A percentile compares a stretch with the other conserved stretches of the same genome.
Conservation (phyloP, 2,329 filamentous ascomycete species). For the Aaosphaeria arxii region DNA sequence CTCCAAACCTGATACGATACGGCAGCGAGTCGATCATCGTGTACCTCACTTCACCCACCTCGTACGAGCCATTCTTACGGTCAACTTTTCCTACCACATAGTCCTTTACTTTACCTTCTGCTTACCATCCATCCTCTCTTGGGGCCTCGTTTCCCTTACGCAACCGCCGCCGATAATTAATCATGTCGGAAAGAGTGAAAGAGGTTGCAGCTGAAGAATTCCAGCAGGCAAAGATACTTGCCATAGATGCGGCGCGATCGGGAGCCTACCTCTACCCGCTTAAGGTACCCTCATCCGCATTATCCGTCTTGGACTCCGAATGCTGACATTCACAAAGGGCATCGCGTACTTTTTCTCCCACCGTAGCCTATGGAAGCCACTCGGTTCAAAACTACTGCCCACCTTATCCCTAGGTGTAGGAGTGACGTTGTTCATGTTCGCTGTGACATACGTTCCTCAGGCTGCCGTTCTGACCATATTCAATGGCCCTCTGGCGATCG, state of each 20-base stretch:
- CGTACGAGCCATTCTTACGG: no score
- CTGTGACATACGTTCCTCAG: conserved; percentile 83
- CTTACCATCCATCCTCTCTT: no score
- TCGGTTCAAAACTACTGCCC: conserved; percentile 54
- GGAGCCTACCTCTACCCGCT: conserved; percentile 84
- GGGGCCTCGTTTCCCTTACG: no score
- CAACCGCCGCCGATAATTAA: no score
- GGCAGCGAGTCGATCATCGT: no score
- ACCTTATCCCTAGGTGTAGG: conserved; percentile 69
- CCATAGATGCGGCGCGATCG: conserved; percentile 69
- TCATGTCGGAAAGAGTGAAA: conserved; percentile 52
- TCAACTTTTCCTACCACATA: no score
- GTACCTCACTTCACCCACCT: no score
- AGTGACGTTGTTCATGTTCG: conserved; percentile 79
- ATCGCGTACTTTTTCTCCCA: conserved; percentile 60
- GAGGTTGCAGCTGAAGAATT: conserved; percentile 66
- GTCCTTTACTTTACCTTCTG: no score
- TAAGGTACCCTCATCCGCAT: conserved; percentile 46
- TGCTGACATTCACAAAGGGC: conserved; percentile 42
- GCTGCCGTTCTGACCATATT: conserved; percentile 78
- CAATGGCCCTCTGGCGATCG: conserved; percentile 73
- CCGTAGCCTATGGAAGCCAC: conserved; percentile 57
- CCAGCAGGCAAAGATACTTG: conserved; percentile 60
- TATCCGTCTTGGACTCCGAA: no score
- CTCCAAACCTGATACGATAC: no score